A percentile compares a stretch with the other conserved stretches of the same genome.
phyloP scores from a whole-genome alignment of 768 basidiomycete genomes.

The Xanthoconium stramineum region DNA sequence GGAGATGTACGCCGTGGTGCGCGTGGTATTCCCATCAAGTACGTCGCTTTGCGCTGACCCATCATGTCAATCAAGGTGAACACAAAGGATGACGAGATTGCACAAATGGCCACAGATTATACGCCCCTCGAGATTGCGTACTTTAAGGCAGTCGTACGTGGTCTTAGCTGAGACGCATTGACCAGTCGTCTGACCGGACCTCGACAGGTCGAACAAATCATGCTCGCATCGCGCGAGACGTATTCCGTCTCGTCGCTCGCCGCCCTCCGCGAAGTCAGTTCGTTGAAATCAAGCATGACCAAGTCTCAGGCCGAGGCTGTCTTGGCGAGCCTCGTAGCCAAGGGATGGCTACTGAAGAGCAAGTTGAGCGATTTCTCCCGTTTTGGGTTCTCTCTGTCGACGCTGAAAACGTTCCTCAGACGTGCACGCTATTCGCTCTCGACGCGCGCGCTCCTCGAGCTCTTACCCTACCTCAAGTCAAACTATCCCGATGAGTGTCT shows the following conservation, averaged over 20 bases:
- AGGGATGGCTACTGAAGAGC: constrained; percentile 76
- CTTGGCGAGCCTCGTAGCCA: constrained; percentile 78
- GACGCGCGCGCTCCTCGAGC: constrained; percentile 69
- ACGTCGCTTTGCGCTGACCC: neutral
- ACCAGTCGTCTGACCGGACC: neutral
- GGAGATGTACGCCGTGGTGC: constrained; percentile 67
- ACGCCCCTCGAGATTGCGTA: constrained; percentile 73
- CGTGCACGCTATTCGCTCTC: constrained; percentile 74
- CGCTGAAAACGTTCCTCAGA: constrained; percentile 33
- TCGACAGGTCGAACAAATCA: constrained; percentile 78
- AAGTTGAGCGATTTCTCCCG: constrained; percentile 43
- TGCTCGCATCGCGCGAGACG: constrained; percentile 70
- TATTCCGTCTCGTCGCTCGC: constrained; percentile 77
- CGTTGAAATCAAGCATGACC: constrained; percentile 61
- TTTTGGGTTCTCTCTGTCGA: neutral
- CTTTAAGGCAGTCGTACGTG: constrained; percentile 76
- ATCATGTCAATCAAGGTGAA: constrained; percentile 57
- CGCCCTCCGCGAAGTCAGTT: constrained; percentile 66
- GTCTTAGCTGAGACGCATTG: neutral
- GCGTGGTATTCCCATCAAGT: constrained; percentile 21
- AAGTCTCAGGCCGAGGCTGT: constrained; percentile 73
- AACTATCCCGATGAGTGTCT: constrained; percentile 68
- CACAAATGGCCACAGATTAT: constrained; percentile 85
- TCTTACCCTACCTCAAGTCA: constrained; percentile 67
- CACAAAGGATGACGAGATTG: constrained; percentile 72